These are phyloP conservation scores for Dendrobium nobile DNA, from an alignment of 106 monocot species.

Conservation along the genomic window DNA sequence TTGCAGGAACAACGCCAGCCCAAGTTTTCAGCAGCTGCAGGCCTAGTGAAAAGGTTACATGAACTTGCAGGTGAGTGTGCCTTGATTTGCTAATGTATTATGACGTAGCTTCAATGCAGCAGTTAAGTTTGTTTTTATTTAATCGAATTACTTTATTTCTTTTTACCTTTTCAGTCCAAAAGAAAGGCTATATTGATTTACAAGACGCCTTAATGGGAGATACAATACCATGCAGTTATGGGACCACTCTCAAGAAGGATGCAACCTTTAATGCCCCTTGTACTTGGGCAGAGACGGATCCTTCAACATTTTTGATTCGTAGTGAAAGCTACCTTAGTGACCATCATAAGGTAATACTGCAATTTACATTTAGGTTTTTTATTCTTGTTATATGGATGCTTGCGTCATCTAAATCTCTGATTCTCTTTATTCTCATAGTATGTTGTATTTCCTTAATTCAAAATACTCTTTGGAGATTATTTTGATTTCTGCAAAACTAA, in stretches of 20 bases:
- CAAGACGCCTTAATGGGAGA: conserved; percentile 39
- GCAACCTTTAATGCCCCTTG: conserved; percentile 32
- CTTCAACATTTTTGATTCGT: conserved; percentile 73
- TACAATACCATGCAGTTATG: conserved; percentile 43
- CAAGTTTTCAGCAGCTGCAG: conserved; percentile 68
- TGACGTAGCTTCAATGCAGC: neutral
- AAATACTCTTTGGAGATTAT: neutral
- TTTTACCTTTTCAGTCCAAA: conserved; percentile 42
- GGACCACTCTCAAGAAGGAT: conserved; percentile 76
- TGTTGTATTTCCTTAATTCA: neutral
- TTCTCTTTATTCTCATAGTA: neutral
- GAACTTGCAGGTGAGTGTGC: conserved; percentile 59
- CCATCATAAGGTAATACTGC: conserved; percentile 50
- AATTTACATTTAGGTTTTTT: neutral
- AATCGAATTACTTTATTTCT: neutral
- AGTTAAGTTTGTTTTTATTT: neutral
- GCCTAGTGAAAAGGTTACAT: conserved; percentile 70
- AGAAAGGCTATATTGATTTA: conserved; percentile 55
- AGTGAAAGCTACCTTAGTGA: conserved; percentile 79
- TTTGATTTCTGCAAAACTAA: neutral
- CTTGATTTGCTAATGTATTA: neutral
- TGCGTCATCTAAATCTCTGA: neutral
- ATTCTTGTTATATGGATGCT: neutral
- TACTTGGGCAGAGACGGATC: conserved; percentile 77
- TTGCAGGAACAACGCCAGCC: conserved; percentile 48